Evolutionary conservation across 2,329 filamentous ascomycete species (phyloP).

Genomic region (Cladosporium cucumerinum): DNA sequence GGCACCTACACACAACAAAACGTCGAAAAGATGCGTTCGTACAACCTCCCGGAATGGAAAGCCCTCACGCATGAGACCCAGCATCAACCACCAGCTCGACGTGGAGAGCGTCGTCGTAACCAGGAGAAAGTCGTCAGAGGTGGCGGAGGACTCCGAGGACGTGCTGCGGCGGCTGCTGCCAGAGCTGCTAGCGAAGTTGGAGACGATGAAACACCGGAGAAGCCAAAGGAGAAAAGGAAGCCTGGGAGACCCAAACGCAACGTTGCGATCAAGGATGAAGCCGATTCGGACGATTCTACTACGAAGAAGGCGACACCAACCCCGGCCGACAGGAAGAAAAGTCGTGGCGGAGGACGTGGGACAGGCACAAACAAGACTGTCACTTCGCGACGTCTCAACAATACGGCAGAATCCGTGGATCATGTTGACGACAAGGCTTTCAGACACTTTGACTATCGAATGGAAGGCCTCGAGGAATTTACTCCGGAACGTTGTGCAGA

Average conservation of each 20-base stretch:
- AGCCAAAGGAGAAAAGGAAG: constrained; percentile 45
- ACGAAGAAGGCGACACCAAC: constrained; percentile 27
- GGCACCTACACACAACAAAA: constrained; percentile 97
- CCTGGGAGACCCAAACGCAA: constrained; percentile 46
- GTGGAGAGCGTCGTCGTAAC: constrained; percentile 72
- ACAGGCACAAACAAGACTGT: constrained; percentile 65
- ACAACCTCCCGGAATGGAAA: constrained; percentile 96
- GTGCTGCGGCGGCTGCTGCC: constrained; percentile 25
- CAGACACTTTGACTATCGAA: constrained; percentile 83
- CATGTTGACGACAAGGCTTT: constrained; percentile 87
- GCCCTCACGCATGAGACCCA: constrained; percentile 90
- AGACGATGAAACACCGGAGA: constrained; percentile 21
- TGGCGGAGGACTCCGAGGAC: constrained; percentile 30
- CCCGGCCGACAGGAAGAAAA: constrained; percentile 40
- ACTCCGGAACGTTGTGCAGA: constrained; percentile 90
- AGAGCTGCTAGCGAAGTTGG: constrained; percentile 20
- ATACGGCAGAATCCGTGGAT: constrained; percentile 71
- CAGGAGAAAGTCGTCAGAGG: constrained; percentile 47
- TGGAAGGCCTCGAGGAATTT: constrained; percentile 79
- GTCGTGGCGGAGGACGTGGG: constrained; percentile 43
- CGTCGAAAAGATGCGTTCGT: constrained; percentile 90
- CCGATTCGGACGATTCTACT: constrained; percentile 27
- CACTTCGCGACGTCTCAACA: constrained; percentile 82
- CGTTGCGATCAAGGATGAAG: constrained; percentile 32
- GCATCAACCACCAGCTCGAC: constrained; percentile 87